phyloP scores from a whole-genome alignment of 1,284 basidiomycete species.

The Cerrena zonata region DNA sequence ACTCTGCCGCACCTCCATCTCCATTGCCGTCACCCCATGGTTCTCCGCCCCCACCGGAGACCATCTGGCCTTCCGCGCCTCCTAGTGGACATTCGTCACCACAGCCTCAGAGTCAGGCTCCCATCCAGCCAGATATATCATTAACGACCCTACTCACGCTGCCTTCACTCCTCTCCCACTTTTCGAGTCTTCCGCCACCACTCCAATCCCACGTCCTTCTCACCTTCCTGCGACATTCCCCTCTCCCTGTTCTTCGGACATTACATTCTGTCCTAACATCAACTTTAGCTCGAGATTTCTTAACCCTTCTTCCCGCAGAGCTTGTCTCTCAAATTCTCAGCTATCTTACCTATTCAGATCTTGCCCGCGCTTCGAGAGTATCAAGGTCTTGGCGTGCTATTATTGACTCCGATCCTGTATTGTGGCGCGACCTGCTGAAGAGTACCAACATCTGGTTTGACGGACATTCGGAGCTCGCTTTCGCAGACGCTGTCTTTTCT shows the following conservation, averaged over 20 bases:
- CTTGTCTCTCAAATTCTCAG: conserved; percentile 77
- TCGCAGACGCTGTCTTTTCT: conserved; percentile 57
- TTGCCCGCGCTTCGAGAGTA: conserved; percentile 76
- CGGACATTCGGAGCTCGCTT: conserved; percentile 67
- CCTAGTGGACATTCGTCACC: conserved; percentile 70
- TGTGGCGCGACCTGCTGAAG: conserved; percentile 79
- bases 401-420: conserved; percentile 77
- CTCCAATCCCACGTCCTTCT: conserved; percentile 83
- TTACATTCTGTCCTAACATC: conserved; percentile 79
- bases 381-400: conserved; percentile 76
- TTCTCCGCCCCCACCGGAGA: conserved; percentile 67
- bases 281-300: conserved; percentile 80
- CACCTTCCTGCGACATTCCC: conserved; percentile 77
- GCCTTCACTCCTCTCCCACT: conserved; percentile 71
- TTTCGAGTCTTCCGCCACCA: conserved; percentile 61
- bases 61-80: conserved; percentile 70
- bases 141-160: conserved; percentile 75
- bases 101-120: conserved; percentile 57
- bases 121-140: conserved; percentile 72
- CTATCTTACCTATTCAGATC: conserved; percentile 69
- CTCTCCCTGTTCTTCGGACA: conserved; percentile 76
- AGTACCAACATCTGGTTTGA: conserved; percentile 81
- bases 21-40: conserved; percentile 77
- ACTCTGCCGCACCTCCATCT: conserved; percentile 71
- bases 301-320: conserved; percentile 79